Percentiles rank a stretch among this genome's conserved stretches.
These are phyloP conservation scores for Suillus americanus DNA, from an alignment of 768 basidiomycete species.

Conservation along the genomic window DNA sequence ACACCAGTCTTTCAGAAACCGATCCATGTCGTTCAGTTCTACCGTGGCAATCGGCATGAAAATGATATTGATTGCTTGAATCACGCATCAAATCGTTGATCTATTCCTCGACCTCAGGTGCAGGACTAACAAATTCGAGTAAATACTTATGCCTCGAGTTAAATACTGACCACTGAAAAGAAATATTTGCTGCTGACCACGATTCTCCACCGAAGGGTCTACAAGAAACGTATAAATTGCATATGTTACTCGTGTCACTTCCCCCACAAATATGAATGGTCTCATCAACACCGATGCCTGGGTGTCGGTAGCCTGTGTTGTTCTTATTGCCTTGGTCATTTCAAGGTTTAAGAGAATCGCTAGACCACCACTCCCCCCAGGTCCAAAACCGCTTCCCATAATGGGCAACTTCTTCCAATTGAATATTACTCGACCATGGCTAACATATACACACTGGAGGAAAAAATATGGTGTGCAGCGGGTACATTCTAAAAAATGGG, in stretches of 20 bases:
- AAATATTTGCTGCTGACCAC: neutral
- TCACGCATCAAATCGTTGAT: conserved; percentile 1
- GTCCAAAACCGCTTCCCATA: conserved; percentile 30
- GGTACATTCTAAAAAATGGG: neutral
- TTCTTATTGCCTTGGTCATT: neutral
- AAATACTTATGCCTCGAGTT: neutral
- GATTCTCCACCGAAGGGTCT: neutral
- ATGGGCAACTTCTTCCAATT: conserved; percentile 29
- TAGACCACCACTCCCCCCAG: conserved; percentile 26
- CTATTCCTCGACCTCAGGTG: neutral
- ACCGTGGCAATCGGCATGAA: neutral
- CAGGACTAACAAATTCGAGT: neutral
- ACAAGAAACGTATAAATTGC: neutral
- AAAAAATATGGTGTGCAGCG: conserved; percentile 28
- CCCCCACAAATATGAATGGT: neutral
- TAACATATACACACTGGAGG: conserved; percentile 35
- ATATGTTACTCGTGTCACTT: neutral
- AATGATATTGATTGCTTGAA: neutral
- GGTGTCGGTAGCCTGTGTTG: neutral
- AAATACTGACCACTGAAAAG: neutral
- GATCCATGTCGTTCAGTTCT: neutral
- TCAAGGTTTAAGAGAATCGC: neutral
- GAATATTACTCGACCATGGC: conserved; percentile 30
- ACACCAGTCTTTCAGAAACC: neutral
- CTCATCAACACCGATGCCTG: neutral